Evolutionary conservation across 768 basidiomycete genomes (phyloP), one percentile per base, ranked within the genome.

Genomic region (Cystobasidium ongulense): DNA sequence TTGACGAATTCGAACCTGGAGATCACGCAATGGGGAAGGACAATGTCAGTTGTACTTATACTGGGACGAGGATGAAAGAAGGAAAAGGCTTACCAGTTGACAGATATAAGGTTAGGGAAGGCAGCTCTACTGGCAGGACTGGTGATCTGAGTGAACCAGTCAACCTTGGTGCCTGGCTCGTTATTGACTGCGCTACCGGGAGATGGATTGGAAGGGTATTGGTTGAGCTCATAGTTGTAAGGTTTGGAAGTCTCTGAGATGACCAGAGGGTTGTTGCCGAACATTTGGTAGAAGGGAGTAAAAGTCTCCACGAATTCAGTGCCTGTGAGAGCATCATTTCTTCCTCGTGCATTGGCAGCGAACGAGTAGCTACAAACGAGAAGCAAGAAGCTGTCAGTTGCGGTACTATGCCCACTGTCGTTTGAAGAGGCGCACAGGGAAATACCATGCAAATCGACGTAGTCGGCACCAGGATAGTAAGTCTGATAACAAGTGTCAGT

Each of bases 171-270:
- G 4, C 11, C 13, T 2, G 57, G 11, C 29, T 59, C 57, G 8
- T 59, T 27, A 5, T 10, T 35, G 11, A 29, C 29, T 7, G 57
- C 57, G 17, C 15, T 59, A 4, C 57, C 57, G 13, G 57, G 17
- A 27, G 57, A 4, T 4, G 57, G 57, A 35, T 31, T 35, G 5
- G 57, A 29, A 4, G 57, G 57, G 33, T 59, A 59, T 31, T 21
- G 23, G 23, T 35, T 21, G 33, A 59, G 57, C 11, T 29, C 57
- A 35, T 59, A 59, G 57, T 59, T 59, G 57, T 15, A 59, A 29
- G 57, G 57, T 27, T 59, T 59, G 4, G 57, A 59, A 59, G 57
- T 59, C 57, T 59, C 57, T 11, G 57, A 59, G 57, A 59, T 35
- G 17, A 59, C 57, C 2, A 59, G 25, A 15, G 57, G 57, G 33